These are phyloP conservation scores for Barbarea vulgaris DNA, from an alignment of 345 rosid species.

Conservation along the genomic window DNA sequence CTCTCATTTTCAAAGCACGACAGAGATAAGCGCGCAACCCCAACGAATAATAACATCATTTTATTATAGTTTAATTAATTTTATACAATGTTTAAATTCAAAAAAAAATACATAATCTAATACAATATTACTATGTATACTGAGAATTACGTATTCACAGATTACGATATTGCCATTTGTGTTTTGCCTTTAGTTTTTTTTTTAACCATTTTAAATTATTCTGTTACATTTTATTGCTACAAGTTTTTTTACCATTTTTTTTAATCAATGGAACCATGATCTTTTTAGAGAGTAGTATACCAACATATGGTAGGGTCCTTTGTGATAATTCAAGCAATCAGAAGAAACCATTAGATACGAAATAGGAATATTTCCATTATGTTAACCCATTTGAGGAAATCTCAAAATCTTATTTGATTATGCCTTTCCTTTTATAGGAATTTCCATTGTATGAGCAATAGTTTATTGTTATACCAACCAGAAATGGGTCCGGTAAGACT, in stretches of 20 bases:
- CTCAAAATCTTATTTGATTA: background rate
- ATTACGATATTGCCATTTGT: background rate
- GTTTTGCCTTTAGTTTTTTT: background rate
- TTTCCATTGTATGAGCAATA: slow-evolving; percentile 7
- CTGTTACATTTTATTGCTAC: background rate
- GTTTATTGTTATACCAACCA: slow-evolving; percentile 21
- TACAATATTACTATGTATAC: too few species aligned
- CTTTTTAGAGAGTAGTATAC: background rate
- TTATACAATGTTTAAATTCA: too few species aligned
- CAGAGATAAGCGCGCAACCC: too few species aligned
- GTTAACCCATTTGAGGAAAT: background rate
- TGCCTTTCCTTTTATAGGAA: slow-evolving; percentile 18
- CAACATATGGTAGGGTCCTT: slow-evolving; percentile 23
- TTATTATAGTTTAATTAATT: too few species aligned
- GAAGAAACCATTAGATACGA: slow-evolving; percentile 24
- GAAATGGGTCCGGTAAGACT: slow-evolving; percentile 3
- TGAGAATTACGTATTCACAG: too few species aligned
- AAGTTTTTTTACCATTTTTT: background rate
- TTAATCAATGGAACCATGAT: background rate
- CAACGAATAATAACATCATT: too few species aligned
- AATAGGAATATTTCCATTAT: background rate
- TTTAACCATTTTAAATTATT: background rate
- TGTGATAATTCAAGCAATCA: slow-evolving; percentile 17
- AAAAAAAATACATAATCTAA: too few species aligned
- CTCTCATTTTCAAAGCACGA: too few species aligned